Percentiles rank a stretch among this genome's conserved stretches.
Evolutionary conservation across 305 asterid genomes (phyloP).

Genomic region (Fraxinus baroniana): DNA sequence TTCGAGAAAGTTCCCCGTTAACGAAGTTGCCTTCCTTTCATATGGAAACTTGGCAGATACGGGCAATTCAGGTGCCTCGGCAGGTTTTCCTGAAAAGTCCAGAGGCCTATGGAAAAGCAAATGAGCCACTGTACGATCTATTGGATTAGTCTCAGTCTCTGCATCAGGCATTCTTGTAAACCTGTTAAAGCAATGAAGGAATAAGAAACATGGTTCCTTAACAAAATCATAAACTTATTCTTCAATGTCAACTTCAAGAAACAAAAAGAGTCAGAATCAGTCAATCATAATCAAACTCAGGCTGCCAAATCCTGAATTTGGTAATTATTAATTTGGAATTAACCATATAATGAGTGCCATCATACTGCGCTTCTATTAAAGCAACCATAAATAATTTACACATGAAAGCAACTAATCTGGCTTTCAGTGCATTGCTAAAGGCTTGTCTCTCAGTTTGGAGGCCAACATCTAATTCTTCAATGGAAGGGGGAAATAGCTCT

Average conservation of each 20-base stretch:
- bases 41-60: slow-evolving; percentile 42
- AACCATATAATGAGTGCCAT: neutral
- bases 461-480: neutral
- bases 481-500: neutral
- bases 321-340: neutral
- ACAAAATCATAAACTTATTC: neutral
- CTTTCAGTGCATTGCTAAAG: neutral
- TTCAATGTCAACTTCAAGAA: neutral
- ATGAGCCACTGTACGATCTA: slow-evolving; percentile 87
- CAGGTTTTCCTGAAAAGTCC: slow-evolving; percentile 51
- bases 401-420: neutral
- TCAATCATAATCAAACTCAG: neutral
- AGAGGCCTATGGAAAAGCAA: slow-evolving; percentile 76
- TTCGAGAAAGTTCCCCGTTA: slow-evolving; percentile 30
- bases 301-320: neutral
- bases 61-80: slow-evolving; percentile 52
- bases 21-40: slow-evolving; percentile 39
- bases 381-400: neutral
- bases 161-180: slow-evolving; percentile 49
- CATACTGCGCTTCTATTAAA: neutral
- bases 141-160: slow-evolving; percentile 77
- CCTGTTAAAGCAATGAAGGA: slow-evolving; percentile 44
- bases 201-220: slow-evolving; percentile 16
- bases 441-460: neutral
- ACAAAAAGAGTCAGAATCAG: neutral